phyloP scores from a whole-genome alignment of 2,329 filamentous ascomycete species.

The Aspergillus felis region DNA sequence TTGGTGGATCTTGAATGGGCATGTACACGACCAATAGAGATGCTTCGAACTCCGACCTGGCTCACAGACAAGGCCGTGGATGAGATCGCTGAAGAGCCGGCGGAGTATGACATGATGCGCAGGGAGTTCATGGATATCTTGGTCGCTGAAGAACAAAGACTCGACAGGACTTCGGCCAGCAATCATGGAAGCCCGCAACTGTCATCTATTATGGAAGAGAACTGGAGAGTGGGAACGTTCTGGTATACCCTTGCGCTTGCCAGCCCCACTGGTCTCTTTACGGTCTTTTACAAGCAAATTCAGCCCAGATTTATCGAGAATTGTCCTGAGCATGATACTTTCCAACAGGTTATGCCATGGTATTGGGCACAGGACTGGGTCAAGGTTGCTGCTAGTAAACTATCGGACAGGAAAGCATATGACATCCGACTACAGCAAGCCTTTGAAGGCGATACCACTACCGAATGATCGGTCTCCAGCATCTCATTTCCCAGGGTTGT shows the following conservation, averaged over 20 bases:
- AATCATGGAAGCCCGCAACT: conserved; percentile 2
- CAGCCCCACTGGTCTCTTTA: conserved; percentile 17
- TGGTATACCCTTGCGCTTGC: conserved; percentile 17
- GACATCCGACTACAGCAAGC: conserved; percentile 8
- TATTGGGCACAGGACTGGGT: conserved; percentile 15
- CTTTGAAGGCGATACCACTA: neutral
- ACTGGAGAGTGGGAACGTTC: conserved; percentile 15
- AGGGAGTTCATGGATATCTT: conserved; percentile 10
- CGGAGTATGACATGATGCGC: conserved; percentile 9
- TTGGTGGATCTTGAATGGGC: conserved; percentile 20
- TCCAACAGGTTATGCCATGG: conserved; percentile 16
- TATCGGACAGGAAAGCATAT: conserved; percentile 9
- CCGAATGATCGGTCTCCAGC: neutral
- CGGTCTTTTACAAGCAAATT: conserved; percentile 16
- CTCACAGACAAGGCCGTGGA: conserved; percentile 14
- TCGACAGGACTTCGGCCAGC: neutral
- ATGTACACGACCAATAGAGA: conserved; percentile 15
- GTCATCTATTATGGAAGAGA: conserved; percentile 9
- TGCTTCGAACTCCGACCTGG: conserved; percentile 18
- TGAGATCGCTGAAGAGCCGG: conserved; percentile 6
- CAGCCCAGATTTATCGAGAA: conserved; percentile 12
- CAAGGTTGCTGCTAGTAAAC: conserved; percentile 8
- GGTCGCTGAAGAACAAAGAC: conserved; percentile 8
- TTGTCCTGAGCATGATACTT: conserved; percentile 11
- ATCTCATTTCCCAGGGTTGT: no score